A percentile compares a stretch with the other conserved stretches of the same genome.
phyloP scores from a whole-genome alignment of 371 early-diverging fungal genomes.

The Smittium culicis region DNA sequence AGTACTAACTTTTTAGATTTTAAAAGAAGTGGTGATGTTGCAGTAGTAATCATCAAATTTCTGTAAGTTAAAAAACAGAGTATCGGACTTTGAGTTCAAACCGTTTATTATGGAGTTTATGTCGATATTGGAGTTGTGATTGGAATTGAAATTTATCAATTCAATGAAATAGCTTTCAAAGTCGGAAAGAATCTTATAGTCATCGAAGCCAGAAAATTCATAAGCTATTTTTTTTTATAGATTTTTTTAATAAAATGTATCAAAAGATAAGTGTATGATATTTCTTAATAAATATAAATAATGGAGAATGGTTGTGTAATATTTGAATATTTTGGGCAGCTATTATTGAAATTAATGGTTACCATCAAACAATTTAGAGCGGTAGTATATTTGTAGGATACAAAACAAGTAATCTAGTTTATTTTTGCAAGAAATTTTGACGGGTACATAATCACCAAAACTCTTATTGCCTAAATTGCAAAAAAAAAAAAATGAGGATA shows the following conservation, averaged over 20 bases:
- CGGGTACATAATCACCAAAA: background rate
- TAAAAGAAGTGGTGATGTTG: too few species aligned
- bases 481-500: too few species aligned
- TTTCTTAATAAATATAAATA: too few species aligned
- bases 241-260: too few species aligned
- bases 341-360: too few species aligned
- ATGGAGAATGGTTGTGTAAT: too few species aligned
- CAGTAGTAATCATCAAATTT: too few species aligned
- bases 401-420: background rate
- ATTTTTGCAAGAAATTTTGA: background rate
- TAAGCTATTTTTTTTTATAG: too few species aligned
- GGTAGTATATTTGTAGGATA: background rate
- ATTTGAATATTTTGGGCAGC: too few species aligned
- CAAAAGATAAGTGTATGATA: too few species aligned
- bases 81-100: background rate
- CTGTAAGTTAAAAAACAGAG: background rate
- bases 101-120: background rate
- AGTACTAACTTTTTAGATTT: too few species aligned
- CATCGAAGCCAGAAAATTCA: background rate
- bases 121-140: background rate
- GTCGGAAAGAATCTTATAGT: background rate
- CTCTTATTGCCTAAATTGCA: too few species aligned
- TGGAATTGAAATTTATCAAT: background rate
- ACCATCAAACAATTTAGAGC: background rate
- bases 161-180: background rate